Evolutionary conservation across 163 green algal species (phyloP).

Genomic region (Scenedesmus sp.): DNA sequence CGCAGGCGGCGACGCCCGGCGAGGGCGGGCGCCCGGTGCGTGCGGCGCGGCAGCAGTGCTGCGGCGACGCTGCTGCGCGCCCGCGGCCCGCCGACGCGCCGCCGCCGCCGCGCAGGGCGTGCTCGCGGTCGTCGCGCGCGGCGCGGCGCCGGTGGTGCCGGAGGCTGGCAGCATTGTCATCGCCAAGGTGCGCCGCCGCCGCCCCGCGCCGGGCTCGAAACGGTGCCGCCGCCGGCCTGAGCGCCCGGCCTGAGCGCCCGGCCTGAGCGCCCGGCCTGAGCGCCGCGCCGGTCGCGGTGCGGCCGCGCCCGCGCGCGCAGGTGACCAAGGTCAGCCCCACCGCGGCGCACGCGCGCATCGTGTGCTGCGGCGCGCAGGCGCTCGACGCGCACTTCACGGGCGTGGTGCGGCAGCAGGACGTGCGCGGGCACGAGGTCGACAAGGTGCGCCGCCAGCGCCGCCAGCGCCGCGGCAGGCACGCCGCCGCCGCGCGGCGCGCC

Average conservation of each 20-base stretch:
- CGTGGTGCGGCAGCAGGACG: slow-evolving; percentile 80
- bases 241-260: too few species aligned
- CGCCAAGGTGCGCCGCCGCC: slow-evolving; percentile 60
- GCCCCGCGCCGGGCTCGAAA: too few species aligned
- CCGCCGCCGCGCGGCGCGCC: too few species aligned
- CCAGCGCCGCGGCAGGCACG: too few species aligned
- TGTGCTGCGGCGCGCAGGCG: slow-evolving; percentile 69
- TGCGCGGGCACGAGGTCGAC: slow-evolving; percentile 88
- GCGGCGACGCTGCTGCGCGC: too few species aligned
- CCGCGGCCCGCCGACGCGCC: too few species aligned
- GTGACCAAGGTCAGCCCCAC: slow-evolving; percentile 72
- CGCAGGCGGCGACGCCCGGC: too few species aligned
- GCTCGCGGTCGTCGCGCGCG: slow-evolving; percentile 41
- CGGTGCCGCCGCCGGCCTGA: too few species aligned
- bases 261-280: too few species aligned
- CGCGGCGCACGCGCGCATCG: slow-evolving; percentile 63
- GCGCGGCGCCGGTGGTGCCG: slow-evolving; percentile 50
- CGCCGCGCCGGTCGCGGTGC: too few species aligned
- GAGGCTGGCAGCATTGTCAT: slow-evolving; percentile 60
- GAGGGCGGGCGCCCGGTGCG: too few species aligned
- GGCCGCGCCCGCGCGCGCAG: slow-evolving; percentile 33
- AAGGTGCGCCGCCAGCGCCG: too few species aligned
- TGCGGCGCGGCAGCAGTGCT: slow-evolving; percentile 3
- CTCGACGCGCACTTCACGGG: slow-evolving; percentile 74
- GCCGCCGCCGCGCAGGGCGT: slow-evolving; percentile 37